Conservation (phyloP, 1,139 yeast genomes). For the Yamadazyma membranifaciens region DNA sequence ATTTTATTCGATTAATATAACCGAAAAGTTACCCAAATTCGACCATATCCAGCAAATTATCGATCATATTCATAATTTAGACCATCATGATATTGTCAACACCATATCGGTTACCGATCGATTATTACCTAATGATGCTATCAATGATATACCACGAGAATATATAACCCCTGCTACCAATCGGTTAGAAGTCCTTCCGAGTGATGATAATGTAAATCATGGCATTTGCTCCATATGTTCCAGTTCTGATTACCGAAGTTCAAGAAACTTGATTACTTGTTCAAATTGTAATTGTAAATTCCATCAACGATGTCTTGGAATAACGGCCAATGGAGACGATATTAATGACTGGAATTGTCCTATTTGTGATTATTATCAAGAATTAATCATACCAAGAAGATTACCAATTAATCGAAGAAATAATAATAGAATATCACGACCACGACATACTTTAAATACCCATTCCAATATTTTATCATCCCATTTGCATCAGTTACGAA, state of each 20-base stretch:
- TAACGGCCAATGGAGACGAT: slow-evolving; percentile 13
- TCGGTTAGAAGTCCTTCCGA: neutral
- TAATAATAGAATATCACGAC: neutral
- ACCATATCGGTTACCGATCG: slow-evolving; percentile 29
- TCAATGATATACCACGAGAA: slow-evolving; percentile 40
- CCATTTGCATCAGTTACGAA: neutral
- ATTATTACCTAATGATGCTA: slow-evolving; percentile 34
- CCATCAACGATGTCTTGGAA: slow-evolving; percentile 37
- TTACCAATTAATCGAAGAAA: neutral
- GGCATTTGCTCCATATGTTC: slow-evolving; percentile 37
- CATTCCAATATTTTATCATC: neutral
- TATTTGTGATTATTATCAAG: slow-evolving; percentile 41
- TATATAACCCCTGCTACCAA: slow-evolving; percentile 18
- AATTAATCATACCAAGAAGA: neutral
- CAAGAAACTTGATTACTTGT: slow-evolving; percentile 28
- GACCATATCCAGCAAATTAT: neutral
- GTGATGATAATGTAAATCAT: slow-evolving; percentile 8
- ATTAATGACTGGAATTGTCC: slow-evolving; percentile 40
- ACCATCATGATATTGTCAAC: slow-evolving; percentile 3
- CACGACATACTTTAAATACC: neutral
- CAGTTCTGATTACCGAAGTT: slow-evolving; percentile 29
- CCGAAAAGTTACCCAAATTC: slow-evolving; percentile 6
- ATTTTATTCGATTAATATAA: slow-evolving; percentile 29
- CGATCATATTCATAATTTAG: no score
- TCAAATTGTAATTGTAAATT: slow-evolving; percentile 33